These are phyloP conservation scores for Cytospora mali DNA, from an alignment of 2,329 filamentous ascomycete species.

Conservation along the genomic window DNA sequence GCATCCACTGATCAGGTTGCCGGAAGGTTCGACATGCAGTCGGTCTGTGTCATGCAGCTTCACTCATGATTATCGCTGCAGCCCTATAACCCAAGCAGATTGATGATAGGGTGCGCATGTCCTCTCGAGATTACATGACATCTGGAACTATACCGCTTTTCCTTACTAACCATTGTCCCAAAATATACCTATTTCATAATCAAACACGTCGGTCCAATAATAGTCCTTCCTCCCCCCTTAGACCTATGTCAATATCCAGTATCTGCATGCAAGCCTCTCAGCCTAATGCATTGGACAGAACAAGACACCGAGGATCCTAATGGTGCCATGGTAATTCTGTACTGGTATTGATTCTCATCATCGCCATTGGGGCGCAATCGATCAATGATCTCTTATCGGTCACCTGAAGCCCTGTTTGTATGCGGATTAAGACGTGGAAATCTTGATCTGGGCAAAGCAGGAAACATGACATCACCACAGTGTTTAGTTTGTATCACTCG, in stretches of 20 bases:
- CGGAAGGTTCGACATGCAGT: background rate
- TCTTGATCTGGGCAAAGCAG: no score
- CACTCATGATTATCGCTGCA: conserved; percentile 21
- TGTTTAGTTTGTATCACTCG: no score
- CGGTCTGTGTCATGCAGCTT: background rate
- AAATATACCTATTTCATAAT: conserved; percentile 24
- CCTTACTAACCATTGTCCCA: conserved; percentile 24
- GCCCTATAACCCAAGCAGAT: conserved; percentile 14
- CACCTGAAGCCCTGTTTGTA: no score
- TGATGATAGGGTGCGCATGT: conserved; percentile 11
- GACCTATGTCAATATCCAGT: background rate
- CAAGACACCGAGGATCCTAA: background rate
- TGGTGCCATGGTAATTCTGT: background rate
- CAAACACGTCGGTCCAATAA: background rate
- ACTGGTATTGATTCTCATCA: background rate
- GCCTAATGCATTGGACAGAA: background rate
- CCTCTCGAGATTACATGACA: background rate
- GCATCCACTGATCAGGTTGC: no score
- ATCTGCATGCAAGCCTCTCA: background rate
- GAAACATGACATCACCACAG: no score
- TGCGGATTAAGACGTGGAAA: no score
- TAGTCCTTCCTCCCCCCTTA: background rate
- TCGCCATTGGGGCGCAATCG: background rate
- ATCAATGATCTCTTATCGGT: no score
- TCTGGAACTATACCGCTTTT: conserved; percentile 26